Evolutionary conservation across 108 stramenopile species (phyloP).

Genomic region (Pseudonitzschia multiseries): DNA sequence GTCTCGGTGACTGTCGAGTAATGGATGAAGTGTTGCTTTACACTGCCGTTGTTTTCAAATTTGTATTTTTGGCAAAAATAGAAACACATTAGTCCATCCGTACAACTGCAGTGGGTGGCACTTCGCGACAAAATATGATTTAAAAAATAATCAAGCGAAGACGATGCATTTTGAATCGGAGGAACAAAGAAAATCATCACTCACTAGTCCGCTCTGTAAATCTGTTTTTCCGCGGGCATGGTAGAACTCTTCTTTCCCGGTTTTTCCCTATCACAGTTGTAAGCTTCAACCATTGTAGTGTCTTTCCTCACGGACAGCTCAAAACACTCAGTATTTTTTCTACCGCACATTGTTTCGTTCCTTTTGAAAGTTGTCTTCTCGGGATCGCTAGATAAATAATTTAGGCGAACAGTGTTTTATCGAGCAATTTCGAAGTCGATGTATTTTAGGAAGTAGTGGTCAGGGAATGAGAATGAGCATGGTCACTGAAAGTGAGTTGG

Average conservation of each 20-base stretch:
- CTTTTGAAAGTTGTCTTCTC: slow-evolving; percentile 20
- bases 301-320: slow-evolving; percentile 54
- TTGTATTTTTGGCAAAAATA: slow-evolving; percentile 37
- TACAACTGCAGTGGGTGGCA: background rate
- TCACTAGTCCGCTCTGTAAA: slow-evolving; percentile 45
- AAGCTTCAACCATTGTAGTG: slow-evolving; percentile 74
- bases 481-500: background rate
- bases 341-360: slow-evolving; percentile 24
- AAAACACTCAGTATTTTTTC: slow-evolving; percentile 39
- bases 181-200: background rate
- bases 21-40: slow-evolving; percentile 83
- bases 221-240: slow-evolving; percentile 67
- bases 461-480: no score
- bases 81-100: background rate
- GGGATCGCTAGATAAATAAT: slow-evolving; percentile 7
- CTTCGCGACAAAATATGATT: background rate
- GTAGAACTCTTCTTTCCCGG: slow-evolving; percentile 58
- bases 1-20: slow-evolving; percentile 77
- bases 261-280: slow-evolving; percentile 84
- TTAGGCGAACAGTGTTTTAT: no score
- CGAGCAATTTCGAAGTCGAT: no score
- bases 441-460: no score
- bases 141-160: background rate
- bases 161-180: background rate
- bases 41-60: slow-evolving; percentile 2